Evolutionary conservation across 2,329 filamentous ascomycete genomes (phyloP).

Genomic region (Calonectria honghensis): DNA sequence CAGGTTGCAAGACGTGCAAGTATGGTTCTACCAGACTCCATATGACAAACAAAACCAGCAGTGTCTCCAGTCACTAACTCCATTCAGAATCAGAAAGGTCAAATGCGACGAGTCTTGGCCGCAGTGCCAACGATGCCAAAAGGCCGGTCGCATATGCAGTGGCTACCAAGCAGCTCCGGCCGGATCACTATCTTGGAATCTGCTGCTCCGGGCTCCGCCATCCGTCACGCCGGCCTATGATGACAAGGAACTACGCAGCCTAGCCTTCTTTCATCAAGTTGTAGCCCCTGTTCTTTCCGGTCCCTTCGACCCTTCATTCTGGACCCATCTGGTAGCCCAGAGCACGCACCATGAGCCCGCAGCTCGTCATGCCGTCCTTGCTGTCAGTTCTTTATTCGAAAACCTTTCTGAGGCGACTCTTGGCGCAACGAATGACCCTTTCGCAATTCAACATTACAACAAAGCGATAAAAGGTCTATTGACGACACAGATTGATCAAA

Average conservation of each 20-base stretch:
- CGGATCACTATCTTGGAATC: slow-evolving; percentile 59
- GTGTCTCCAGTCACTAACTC: slow-evolving; percentile 3
- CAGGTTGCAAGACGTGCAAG: neutral
- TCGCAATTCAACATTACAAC: slow-evolving; percentile 65
- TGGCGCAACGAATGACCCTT: slow-evolving; percentile 50
- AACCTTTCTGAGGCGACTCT: slow-evolving; percentile 47
- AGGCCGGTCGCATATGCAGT: slow-evolving; percentile 73
- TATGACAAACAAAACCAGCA: neutral
- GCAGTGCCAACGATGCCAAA: slow-evolving; percentile 69
- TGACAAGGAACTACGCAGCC: slow-evolving; percentile 55
- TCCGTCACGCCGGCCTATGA: slow-evolving; percentile 49
- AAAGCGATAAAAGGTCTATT: slow-evolving; percentile 61
- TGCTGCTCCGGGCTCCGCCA: slow-evolving; percentile 56
- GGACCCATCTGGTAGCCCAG: slow-evolving; percentile 63
- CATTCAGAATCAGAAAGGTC: slow-evolving; percentile 70
- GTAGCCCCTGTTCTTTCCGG: slow-evolving; percentile 62
- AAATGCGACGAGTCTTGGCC: slow-evolving; percentile 76
- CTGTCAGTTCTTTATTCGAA: slow-evolving; percentile 64
- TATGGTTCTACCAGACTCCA: neutral
- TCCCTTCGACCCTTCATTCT: slow-evolving; percentile 62
- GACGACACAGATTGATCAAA: slow-evolving; percentile 44
- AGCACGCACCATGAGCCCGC: slow-evolving; percentile 61
- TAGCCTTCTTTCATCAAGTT: slow-evolving; percentile 62
- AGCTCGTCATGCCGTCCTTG: slow-evolving; percentile 61
- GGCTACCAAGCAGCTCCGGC: slow-evolving; percentile 66